phyloP scores from a whole-genome alignment of 306 rosid species.

The Inga oerstediana region DNA sequence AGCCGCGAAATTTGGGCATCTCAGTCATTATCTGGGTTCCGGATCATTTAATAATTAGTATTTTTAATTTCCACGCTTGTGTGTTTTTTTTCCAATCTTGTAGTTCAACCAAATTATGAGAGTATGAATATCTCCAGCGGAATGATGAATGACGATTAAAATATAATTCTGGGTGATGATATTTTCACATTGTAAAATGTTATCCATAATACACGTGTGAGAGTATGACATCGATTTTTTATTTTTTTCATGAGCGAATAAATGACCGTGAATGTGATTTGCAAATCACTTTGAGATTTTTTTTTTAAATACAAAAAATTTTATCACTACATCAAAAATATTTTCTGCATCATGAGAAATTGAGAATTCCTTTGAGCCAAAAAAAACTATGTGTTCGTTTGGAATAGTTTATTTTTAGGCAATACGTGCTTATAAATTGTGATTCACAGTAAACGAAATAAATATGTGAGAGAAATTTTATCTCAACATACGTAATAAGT shows the following conservation, averaged over 20 bases:
- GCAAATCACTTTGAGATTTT: background rate
- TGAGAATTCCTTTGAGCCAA: too few relatives aligned
- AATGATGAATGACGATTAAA: background rate
- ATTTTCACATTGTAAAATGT: background rate
- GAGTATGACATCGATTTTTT: background rate
- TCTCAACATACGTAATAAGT: too few relatives aligned
- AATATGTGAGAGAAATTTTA: too few relatives aligned
- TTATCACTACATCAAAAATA: too few relatives aligned
- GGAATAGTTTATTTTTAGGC: too few relatives aligned
- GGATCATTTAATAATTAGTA: background rate
- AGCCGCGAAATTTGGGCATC: background rate
- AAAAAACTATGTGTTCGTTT: too few relatives aligned
- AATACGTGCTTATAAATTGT: too few relatives aligned
- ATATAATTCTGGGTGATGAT: background rate
- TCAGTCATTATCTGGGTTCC: background rate
- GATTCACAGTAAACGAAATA: too few relatives aligned
- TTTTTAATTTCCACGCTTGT: constrained; percentile 15
- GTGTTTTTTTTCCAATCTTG: constrained; percentile 35
- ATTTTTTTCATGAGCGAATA: background rate
- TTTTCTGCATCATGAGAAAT: too few relatives aligned
- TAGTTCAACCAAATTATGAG: constrained; percentile 33
- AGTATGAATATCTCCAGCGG: background rate
- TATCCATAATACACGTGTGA: background rate
- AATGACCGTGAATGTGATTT: background rate
- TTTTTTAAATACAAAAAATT: too few relatives aligned